phyloP scores from a whole-genome alignment of 192 early-diverging fungal genomes.

The Cetraspora pellucida region DNA sequence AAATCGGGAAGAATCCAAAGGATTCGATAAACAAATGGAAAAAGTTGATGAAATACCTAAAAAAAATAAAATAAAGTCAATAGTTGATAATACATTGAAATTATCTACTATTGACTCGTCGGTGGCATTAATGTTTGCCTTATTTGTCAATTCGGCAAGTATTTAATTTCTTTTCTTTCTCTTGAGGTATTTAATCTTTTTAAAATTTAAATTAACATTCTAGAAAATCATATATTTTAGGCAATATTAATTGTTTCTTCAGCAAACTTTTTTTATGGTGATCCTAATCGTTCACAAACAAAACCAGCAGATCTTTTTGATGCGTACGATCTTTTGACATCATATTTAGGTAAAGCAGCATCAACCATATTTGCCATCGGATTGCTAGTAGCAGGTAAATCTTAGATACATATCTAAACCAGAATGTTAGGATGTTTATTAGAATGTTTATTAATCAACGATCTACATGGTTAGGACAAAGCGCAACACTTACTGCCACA shows the following conservation, averaged over 20 bases:
- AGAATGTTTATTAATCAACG: too few species aligned
- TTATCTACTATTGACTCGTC: conserved; percentile 61
- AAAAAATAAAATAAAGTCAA: conserved; percentile 37
- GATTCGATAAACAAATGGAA: conserved; percentile 34
- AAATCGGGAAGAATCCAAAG: conserved; percentile 29
- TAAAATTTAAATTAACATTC: too few species aligned
- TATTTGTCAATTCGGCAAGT: conserved; percentile 67
- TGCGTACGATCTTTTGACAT: conserved; percentile 62
- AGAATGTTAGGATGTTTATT: too few species aligned
- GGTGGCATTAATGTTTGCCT: conserved; percentile 68
- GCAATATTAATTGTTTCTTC: conserved; percentile 81
- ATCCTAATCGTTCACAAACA: conserved; percentile 19
- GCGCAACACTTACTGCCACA: conserved; percentile 77
- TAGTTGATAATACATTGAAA: conserved; percentile 16
- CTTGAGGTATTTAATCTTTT: too few species aligned
- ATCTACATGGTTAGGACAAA: conserved; percentile 49
- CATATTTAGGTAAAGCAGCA: conserved; percentile 63
- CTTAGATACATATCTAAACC: too few species aligned
- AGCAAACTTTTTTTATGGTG: conserved; percentile 68
- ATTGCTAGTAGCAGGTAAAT: conserved; percentile 61
- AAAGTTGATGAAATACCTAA: conserved; percentile 37
- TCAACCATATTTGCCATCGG: conserved; percentile 75
- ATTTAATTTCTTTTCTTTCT: too few species aligned
- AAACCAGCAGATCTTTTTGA: conserved; percentile 61
- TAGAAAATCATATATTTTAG: too few species aligned